Evolutionary conservation across 768 basidiomycete genomes (phyloP).

Genomic region (Panus rudis): DNA sequence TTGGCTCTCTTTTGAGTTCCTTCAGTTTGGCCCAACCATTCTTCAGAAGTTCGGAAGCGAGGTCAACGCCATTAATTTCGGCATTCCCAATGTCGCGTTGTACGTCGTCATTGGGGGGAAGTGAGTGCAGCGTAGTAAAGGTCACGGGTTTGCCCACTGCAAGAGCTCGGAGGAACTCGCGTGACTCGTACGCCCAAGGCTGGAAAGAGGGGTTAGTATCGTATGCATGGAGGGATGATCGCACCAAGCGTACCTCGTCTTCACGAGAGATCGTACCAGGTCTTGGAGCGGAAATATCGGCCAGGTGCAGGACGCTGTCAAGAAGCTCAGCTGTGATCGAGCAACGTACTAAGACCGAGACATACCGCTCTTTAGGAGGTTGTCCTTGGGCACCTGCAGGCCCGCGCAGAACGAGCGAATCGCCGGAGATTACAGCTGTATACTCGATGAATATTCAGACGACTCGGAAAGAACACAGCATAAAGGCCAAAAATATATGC

Average conservation of each 20-base stretch:
- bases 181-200: constrained; percentile 89
- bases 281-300: constrained; percentile 79
- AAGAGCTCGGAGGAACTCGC: constrained; percentile 83
- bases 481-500: constrained; percentile 9
- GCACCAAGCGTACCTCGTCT: constrained; percentile 79
- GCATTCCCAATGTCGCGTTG: constrained; percentile 76
- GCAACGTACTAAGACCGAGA: constrained; percentile 6
- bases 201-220: constrained; percentile 21
- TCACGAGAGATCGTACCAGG: constrained; percentile 70
- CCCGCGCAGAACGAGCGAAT: constrained; percentile 79
- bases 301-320: constrained; percentile 78
- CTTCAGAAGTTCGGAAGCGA: constrained; percentile 70
- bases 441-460: constrained; percentile 22
- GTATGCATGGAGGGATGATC: constrained; percentile 1
- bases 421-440: constrained; percentile 84
- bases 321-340: background rate
- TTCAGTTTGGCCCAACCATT: constrained; percentile 94
- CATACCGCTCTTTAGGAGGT: constrained; percentile 82
- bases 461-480: constrained; percentile 4
- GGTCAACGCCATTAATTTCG: constrained; percentile 65
- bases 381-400: constrained; percentile 76
- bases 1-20: constrained; percentile 76
- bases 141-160: constrained; percentile 88
- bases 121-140: constrained; percentile 74
- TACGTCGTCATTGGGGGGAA: constrained; percentile 68